Evolutionary conservation across 225 moss, liverwort and hornwort genomes (phyloP).

Genomic region (Takakia lepidozioides): DNA sequence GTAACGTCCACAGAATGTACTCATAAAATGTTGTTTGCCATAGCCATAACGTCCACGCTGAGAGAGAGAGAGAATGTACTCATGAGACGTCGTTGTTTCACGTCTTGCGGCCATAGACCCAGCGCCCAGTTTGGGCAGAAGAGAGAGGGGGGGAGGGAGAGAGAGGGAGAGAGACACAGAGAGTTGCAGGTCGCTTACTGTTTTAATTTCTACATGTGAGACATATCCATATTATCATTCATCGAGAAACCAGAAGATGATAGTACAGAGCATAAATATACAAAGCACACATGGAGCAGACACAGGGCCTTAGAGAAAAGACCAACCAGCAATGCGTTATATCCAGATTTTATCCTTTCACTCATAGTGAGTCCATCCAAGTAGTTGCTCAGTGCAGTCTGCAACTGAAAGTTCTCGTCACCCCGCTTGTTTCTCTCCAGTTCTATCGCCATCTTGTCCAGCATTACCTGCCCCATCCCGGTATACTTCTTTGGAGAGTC

Average conservation of each 20-base stretch:
- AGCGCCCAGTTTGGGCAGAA: too few species aligned
- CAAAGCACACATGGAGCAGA: too few species aligned
- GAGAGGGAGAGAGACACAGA: too few species aligned
- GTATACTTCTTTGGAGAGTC: neutral
- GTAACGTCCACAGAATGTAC: neutral
- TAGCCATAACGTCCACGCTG: neutral
- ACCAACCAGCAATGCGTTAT: slow-evolving; percentile 22
- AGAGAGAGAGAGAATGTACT: slow-evolving; percentile 11
- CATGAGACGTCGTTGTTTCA: too few species aligned
- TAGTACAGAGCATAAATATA: too few species aligned
- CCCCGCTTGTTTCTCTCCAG: slow-evolving; percentile 18
- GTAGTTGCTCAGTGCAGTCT: slow-evolving; percentile 5
- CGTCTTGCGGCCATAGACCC: too few species aligned
- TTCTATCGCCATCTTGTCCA: slow-evolving; percentile 35
- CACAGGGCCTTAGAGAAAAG: too few species aligned
- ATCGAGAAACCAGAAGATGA: slow-evolving; percentile 7
- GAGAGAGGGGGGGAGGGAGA: too few species aligned
- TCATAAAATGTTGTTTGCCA: neutral
- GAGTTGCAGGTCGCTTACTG: too few species aligned
- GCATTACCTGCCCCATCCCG: slow-evolving; percentile 13
- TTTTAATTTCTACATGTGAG: too few species aligned
- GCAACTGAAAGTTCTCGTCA: slow-evolving; percentile 23
- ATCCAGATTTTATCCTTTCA: slow-evolving; percentile 11
- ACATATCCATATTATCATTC: slow-evolving; percentile 9
- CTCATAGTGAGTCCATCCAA: slow-evolving; percentile 17